Percentiles rank a stretch among this genome's conserved stretches.
Evolutionary conservation across 2,329 filamentous ascomycete genomes (phyloP).

Genomic region (Aureobasidium melanogenum): DNA sequence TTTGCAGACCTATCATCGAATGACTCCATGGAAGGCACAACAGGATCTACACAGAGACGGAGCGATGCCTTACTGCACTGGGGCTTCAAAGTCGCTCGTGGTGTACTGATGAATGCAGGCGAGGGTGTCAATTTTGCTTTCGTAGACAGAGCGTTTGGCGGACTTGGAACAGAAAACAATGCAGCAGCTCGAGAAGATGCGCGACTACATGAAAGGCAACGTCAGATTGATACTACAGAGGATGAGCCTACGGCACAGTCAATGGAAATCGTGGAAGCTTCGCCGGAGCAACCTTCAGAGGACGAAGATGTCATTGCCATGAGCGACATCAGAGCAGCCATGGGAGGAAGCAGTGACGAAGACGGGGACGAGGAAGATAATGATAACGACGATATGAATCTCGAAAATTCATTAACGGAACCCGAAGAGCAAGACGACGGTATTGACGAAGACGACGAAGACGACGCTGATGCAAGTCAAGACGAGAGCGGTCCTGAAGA

Average conservation of each 20-base stretch:
- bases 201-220: conserved; percentile 29
- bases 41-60: conserved; percentile 31
- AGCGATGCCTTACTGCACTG: conserved; percentile 43
- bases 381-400: conserved; percentile 11
- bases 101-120: conserved; percentile 49
- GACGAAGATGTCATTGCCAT: conserved; percentile 12
- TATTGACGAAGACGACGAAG: conserved; percentile 21
- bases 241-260: conserved; percentile 29
- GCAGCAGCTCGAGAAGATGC: conserved; percentile 34
- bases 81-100: conserved; percentile 51
- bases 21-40: conserved; percentile 18
- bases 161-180: conserved; percentile 39
- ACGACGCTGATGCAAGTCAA: conserved; percentile 13
- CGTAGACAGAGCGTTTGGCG: conserved; percentile 54
- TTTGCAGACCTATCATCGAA: conserved; percentile 40
- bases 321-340: conserved; percentile 12
- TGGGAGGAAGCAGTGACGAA: conserved; percentile 15
- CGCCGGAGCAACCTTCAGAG: conserved; percentile 13
- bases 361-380: conserved; percentile 15
- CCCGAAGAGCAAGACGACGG: neutral
- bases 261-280: conserved; percentile 29
- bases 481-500: conserved; percentile 17
- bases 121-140: conserved; percentile 48
- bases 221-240: conserved; percentile 37
- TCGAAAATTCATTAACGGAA: neutral